Percentiles rank a stretch among this genome's conserved stretches.
These are phyloP conservation scores for Talaromyces albobiverticillius DNA, from an alignment of 2,329 filamentous ascomycete genomes.

Conservation along the genomic window DNA sequence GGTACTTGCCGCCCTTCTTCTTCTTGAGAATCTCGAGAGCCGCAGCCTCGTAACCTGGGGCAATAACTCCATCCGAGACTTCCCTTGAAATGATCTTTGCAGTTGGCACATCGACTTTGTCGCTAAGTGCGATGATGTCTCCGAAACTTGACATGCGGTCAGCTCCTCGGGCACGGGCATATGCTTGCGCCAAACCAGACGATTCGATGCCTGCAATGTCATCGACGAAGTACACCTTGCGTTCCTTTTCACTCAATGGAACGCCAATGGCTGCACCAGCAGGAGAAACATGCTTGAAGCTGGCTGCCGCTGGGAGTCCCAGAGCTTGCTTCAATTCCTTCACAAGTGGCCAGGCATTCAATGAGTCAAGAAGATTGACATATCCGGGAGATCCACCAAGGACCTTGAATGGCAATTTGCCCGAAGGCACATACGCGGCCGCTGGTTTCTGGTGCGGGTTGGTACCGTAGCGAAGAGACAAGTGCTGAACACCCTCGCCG, in stretches of 20 bases:
- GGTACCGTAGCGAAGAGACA: constrained; percentile 86
- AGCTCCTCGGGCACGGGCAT: constrained; percentile 89
- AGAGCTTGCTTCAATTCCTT: constrained; percentile 92
- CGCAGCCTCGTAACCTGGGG: constrained; percentile 78
- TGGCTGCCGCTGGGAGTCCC: constrained; percentile 84
- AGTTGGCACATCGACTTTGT: constrained; percentile 85
- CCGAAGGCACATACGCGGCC: constrained; percentile 71
- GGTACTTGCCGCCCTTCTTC: constrained; percentile 98
- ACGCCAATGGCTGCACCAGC: constrained; percentile 93
- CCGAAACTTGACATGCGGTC: constrained; percentile 99
- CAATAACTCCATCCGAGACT: constrained; percentile 95
- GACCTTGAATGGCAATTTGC: constrained; percentile 88
- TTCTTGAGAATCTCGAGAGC: constrained; percentile 90
- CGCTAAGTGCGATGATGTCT: constrained; percentile 90
- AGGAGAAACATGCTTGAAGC: constrained; percentile 98
- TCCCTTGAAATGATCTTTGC: constrained; percentile 98
- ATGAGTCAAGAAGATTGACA: constrained; percentile 92
- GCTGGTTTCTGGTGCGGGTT: constrained; percentile 99
- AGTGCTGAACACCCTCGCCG: constrained; percentile 74
- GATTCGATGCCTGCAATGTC: constrained; percentile 86
- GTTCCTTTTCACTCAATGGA: constrained; percentile 79
- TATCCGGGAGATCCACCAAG: constrained; percentile 87
- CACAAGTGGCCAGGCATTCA: constrained; percentile 96
- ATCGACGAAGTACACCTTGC: constrained; percentile 97
- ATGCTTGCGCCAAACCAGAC: constrained; percentile 86